phyloP scores from a whole-genome alignment of 2,329 filamentous ascomycete genomes.

The Celoporthe dispersa region DNA sequence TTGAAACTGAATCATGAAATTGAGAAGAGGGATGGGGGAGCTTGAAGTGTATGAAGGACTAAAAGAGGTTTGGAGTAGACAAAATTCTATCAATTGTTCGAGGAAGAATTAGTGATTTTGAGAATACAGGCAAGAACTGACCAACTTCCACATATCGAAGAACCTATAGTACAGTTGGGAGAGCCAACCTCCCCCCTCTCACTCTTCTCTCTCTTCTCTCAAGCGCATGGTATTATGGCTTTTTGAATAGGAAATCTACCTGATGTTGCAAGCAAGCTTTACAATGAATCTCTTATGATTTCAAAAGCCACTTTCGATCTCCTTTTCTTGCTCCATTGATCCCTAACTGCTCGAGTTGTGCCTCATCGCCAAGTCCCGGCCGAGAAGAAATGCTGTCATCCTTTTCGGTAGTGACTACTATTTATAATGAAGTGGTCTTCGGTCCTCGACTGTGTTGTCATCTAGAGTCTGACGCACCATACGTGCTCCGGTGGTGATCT shows the following conservation, averaged over 20 bases:
- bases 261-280: neutral
- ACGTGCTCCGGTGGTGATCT: too few species aligned
- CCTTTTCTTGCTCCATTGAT: too few species aligned
- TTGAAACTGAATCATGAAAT: too few species aligned
- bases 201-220: neutral
- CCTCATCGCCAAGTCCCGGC: too few species aligned
- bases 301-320: too few species aligned
- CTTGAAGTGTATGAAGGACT: too few species aligned
- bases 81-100: neutral
- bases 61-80: neutral
- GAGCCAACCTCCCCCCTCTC: neutral
- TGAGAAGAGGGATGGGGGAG: neutral
- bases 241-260: neutral
- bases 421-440: too few species aligned
- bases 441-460: too few species aligned
- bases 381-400: too few species aligned
- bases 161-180: neutral
- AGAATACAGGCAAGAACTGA: neutral
- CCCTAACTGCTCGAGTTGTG: too few species aligned
- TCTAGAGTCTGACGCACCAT: too few species aligned
- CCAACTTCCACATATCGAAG: neutral
- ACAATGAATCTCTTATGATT: neutral
- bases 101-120: neutral
- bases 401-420: too few species aligned
- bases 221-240: neutral